Evolutionary conservation across 306 rosid genomes (phyloP).

Genomic region (Fragaria ananassa): DNA sequence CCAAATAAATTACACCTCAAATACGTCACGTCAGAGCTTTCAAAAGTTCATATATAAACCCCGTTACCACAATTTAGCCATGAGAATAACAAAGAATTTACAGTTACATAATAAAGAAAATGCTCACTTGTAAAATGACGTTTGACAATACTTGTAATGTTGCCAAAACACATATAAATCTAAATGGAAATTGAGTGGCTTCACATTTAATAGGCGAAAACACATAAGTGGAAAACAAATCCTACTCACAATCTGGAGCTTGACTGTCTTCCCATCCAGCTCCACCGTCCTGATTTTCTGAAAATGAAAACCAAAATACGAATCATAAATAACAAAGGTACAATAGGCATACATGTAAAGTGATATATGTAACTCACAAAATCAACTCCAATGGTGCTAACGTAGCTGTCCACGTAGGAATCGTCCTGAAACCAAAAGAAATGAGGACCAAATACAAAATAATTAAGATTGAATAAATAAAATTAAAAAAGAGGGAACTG

Average conservation of each 20-base stretch:
- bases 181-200: not conserved
- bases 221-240: not conserved
- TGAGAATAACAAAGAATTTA: not conserved
- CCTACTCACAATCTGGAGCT: slow-evolving; percentile 90
- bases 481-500: slow-evolving; percentile 4
- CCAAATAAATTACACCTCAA: not conserved
- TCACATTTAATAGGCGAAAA: too few relatives aligned
- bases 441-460: not conserved
- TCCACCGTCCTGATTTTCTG: slow-evolving; percentile 98
- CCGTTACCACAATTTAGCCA: not conserved
- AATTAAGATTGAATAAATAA: not conserved
- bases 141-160: not conserved
- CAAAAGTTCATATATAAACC: not conserved
- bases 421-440: slow-evolving; percentile 55
- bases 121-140: not conserved
- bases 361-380: slow-evolving; percentile 44
- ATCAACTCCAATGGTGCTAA: slow-evolving; percentile 97
- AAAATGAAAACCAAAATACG: not conserved
- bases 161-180: not conserved
- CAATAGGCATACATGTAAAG: not conserved
- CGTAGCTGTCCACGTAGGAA: slow-evolving; percentile 90
- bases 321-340: not conserved
- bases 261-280: slow-evolving; percentile 80
- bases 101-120: not conserved
- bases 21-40: not conserved